Conservation (phyloP, 2,329 filamentous ascomycete species). For the Camptophora hylomeconis region DNA sequence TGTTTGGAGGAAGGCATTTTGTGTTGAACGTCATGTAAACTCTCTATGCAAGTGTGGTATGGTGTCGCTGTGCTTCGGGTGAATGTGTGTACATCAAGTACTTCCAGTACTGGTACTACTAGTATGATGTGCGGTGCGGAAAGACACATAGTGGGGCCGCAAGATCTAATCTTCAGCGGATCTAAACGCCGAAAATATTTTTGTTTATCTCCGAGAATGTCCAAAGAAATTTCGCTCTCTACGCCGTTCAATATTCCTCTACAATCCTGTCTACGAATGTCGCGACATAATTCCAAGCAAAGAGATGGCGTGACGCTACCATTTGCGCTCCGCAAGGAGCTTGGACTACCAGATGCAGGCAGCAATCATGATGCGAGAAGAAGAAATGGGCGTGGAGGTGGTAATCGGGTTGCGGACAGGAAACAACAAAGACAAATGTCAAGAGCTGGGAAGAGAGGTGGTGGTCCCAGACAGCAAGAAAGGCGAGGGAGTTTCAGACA, state of each 20-base stretch:
- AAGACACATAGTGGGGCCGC: no score
- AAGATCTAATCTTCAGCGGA: no score
- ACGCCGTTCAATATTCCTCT: not conserved
- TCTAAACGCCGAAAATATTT: no score
- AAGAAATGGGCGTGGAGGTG: conserved; percentile 2
- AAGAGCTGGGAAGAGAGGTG: conserved; percentile 21
- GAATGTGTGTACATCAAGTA: no score
- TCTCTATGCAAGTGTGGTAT: not conserved
- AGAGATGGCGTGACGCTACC: conserved; percentile 13
- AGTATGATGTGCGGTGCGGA: no score
- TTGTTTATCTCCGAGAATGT: no score
- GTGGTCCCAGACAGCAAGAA: conserved; percentile 24
- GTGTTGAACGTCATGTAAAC: not conserved
- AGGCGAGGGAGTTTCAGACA: no score
- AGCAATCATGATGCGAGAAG: not conserved
- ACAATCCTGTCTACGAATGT: conserved; percentile 6
- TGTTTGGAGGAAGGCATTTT: conserved; percentile 5
- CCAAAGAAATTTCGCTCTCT: conserved; percentile 4
- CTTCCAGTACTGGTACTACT: no score
- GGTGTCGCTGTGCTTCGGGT: no score
- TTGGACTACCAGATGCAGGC: conserved; percentile 8
- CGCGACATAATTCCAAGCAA: conserved; percentile 2
- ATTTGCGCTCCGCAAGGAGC: conserved; percentile 13
- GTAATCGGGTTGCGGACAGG: conserved; percentile 1
- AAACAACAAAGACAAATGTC: conserved; percentile 2